Evolutionary conservation across 805 yeast species (phyloP).

Genomic region (Groenewaldozyma tartarivorans): DNA sequence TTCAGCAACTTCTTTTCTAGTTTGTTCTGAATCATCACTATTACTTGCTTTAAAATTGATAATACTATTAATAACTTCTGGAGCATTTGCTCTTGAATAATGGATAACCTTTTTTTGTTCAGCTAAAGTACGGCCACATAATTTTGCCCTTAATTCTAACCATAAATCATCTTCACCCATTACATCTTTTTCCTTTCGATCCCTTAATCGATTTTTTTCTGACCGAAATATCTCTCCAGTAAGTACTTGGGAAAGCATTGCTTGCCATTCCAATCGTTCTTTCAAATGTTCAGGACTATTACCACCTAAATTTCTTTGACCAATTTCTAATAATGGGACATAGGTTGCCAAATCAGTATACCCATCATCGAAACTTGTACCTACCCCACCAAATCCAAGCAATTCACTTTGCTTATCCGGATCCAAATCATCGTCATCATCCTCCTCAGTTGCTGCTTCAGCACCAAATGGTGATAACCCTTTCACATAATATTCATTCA

Average conservation of each 20-base stretch:
- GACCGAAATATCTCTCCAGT: constrained; percentile 92
- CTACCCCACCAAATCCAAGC: constrained; percentile 25
- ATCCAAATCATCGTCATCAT: constrained; percentile 24
- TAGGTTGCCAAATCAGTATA: constrained; percentile 18
- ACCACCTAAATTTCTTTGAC: constrained; percentile 12
- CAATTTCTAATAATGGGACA: constrained; percentile 12
- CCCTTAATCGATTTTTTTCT: constrained; percentile 52
- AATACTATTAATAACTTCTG: constrained; percentile 61
- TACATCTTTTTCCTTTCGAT: constrained; percentile 38
- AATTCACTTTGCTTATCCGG: constrained; percentile 18
- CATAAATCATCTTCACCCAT: constrained; percentile 55
- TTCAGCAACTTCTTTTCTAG: constrained; percentile 42
- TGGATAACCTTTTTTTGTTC: constrained; percentile 65
- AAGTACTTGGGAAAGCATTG: constrained; percentile 79
- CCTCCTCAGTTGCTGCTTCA: constrained; percentile 21
- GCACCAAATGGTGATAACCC: constrained; percentile 38
- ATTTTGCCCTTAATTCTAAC: constrained; percentile 78
- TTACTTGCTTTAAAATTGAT: constrained; percentile 41
- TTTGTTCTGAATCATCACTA: constrained; percentile 27
- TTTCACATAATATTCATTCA: constrained; percentile 65
- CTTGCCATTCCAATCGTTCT: constrained; percentile 92
- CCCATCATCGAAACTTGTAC: constrained; percentile 25
- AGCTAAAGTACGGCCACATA: constrained; percentile 67
- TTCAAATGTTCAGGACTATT: constrained; percentile 28
- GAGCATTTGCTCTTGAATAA: constrained; percentile 64